Evolutionary conservation across 768 basidiomycete genomes (phyloP), one percentile per base, ranked within the genome.

Genomic region (Imleria badia): DNA sequence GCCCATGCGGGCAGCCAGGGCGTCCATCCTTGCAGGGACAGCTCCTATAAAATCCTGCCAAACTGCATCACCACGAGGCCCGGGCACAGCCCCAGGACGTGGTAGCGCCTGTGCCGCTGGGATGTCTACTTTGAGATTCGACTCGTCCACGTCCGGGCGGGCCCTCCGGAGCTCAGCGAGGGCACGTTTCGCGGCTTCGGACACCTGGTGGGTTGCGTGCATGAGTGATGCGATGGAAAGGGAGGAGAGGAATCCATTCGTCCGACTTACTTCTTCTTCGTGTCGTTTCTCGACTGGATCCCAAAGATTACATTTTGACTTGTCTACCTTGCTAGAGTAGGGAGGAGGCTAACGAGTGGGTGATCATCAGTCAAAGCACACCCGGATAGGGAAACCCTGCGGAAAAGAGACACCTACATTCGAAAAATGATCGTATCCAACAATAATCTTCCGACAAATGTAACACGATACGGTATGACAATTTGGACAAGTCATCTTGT

Each of bases 401-500:
- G 7, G 26, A 26, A 26, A 26, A 26, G 26, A 26, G 26, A 26
- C 30, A 66, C 76, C 31, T 64, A 81, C 81, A 45, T 81, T 73
- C 44, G 77, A 68, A 65, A 92, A 93, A 64, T 94, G 91, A 0
- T 90, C 85, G 61, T 93, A 92, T 1, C 89, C 89, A 1, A 31
- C 72, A 38, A 95, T 88, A 33, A 85, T 62, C 63, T 88, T 61
- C 29, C 90, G 80, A 66, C 94, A 96, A 23, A 92, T 75, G 64
- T 97, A 95, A 70, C 94, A 97, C 0, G 87, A 92, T 38, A 89
- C 34, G 0, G 90, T 84, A 2, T 43, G 57, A 64, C 94, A 96
- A 55, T 85, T 72, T 1, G 85, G 81, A 62, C 91, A 92, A 1
- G 76, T 79, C 86, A 97, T 95, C 69, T 96, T 96, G 80, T 96